Conservation (phyloP, 257 asterid species). For the Solanum chaucha region DNA sequence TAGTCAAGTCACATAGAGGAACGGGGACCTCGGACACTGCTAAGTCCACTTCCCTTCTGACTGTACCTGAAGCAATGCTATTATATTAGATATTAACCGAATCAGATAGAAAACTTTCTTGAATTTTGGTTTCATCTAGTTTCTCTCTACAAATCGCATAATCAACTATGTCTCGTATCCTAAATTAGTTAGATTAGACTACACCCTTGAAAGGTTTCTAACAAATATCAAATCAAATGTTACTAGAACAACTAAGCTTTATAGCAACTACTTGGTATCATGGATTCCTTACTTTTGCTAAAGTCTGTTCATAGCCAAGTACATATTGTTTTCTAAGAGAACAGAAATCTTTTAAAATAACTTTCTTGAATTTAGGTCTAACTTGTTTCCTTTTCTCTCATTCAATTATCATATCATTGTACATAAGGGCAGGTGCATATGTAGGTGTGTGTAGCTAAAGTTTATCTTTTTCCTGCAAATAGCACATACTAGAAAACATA, state of each 20-base stretch:
- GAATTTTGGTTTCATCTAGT: neutral
- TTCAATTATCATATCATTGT: neutral
- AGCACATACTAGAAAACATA: neutral
- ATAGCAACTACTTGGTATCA: neutral
- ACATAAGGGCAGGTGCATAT: neutral
- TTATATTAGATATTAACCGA: neutral
- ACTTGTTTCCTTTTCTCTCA: neutral
- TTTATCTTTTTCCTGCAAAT: neutral
- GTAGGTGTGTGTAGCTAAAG: neutral
- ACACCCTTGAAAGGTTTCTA: neutral
- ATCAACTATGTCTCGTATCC: neutral
- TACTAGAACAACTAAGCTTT: neutral
- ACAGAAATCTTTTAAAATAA: neutral
- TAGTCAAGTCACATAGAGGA: neutral
- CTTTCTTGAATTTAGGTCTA: neutral
- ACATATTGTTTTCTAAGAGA: neutral
- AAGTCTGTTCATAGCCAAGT: neutral
- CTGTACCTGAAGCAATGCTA: neutral
- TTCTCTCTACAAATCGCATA: neutral
- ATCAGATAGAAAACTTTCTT: neutral
- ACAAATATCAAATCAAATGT: neutral
- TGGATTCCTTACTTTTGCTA: neutral
- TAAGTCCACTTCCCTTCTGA: neutral
- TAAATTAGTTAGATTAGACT: neutral
- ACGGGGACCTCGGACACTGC: neutral